Conservation (phyloP, 257 asterid species). For the Nicotiana tabacum region DNA sequence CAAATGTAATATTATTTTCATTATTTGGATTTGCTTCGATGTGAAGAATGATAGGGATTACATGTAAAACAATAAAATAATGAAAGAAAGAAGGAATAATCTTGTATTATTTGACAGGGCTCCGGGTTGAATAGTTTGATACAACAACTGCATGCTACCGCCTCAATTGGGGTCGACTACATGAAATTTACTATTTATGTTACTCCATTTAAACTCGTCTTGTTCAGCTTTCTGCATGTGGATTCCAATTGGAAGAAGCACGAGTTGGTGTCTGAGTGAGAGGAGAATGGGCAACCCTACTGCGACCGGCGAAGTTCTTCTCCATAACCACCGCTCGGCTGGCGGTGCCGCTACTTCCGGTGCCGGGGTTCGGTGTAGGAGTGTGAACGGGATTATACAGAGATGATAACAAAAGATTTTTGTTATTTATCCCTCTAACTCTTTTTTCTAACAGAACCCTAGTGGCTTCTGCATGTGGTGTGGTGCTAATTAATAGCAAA, state of each 20-base stretch:
- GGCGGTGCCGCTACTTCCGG: background rate
- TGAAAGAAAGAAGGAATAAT: background rate
- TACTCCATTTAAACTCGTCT: background rate
- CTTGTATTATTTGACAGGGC: background rate
- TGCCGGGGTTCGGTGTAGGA: background rate
- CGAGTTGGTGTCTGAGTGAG: background rate
- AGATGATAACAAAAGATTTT: background rate
- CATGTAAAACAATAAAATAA: background rate
- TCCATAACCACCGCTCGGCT: background rate
- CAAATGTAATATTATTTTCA: background rate
- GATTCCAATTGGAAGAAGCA: background rate
- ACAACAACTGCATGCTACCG: too few relatives aligned
- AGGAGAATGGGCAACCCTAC: background rate
- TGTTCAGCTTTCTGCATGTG: background rate
- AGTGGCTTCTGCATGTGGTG: background rate
- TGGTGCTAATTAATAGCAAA: background rate
- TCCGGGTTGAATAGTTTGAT: too few relatives aligned
- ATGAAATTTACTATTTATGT: background rate
- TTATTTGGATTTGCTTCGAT: background rate
- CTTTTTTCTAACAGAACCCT: background rate
- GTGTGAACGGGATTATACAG: background rate
- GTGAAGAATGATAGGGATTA: background rate
- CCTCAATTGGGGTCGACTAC: background rate
- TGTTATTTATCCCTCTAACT: background rate
- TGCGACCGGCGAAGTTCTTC: conserved; percentile 1